These are phyloP conservation scores for Arachnomyces sp. DNA, from an alignment of 2,329 filamentous ascomycete species.

Conservation along the genomic window DNA sequence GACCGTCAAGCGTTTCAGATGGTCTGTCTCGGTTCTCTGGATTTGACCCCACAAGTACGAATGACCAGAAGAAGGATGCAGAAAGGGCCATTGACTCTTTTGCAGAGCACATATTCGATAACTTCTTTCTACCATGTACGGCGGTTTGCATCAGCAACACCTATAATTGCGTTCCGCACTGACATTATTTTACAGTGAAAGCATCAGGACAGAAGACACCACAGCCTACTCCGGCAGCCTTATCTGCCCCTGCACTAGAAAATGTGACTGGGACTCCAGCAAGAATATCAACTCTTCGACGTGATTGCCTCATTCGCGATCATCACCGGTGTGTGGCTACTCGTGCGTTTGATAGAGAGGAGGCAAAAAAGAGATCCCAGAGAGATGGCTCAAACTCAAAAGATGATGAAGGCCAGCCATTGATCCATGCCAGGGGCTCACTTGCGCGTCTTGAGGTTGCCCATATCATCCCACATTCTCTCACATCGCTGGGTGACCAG, in stretches of 20 bases:
- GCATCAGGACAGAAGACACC: constrained; percentile 12
- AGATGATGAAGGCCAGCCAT: constrained; percentile 13
- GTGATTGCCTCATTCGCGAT: constrained; percentile 15
- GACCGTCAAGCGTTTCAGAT: constrained; percentile 1
- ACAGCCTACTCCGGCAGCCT: constrained; percentile 11
- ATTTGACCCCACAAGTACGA: constrained; percentile 4
- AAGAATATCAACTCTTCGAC: constrained; percentile 11
- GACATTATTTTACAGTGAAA: constrained; percentile 11
- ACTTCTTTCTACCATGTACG: constrained; percentile 15
- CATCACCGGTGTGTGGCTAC: constrained; percentile 14
- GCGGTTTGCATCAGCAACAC: constrained; percentile 3
- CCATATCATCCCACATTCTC: constrained; percentile 16
- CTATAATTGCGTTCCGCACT: constrained; percentile 1
- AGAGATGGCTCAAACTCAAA: constrained; percentile 8
- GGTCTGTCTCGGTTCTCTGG: constrained; percentile 5
- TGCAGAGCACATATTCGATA: constrained; percentile 13
- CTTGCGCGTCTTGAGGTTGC: constrained; percentile 13
- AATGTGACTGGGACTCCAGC: constrained; percentile 10
- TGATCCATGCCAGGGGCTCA: constrained; percentile 4
- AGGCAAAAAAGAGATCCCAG: constrained; percentile 9
- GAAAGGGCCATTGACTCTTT: constrained; percentile 8
- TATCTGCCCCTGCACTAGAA: constrained; percentile 7
- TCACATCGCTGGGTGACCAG: constrained; percentile 12
- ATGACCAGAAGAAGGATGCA: constrained; percentile 4
- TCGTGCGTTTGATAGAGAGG: constrained; percentile 11